Evolutionary conservation across 345 rosid genomes (phyloP), one percentile per base, ranked within the genome.

Genomic region (Hibiscus syriacus): DNA sequence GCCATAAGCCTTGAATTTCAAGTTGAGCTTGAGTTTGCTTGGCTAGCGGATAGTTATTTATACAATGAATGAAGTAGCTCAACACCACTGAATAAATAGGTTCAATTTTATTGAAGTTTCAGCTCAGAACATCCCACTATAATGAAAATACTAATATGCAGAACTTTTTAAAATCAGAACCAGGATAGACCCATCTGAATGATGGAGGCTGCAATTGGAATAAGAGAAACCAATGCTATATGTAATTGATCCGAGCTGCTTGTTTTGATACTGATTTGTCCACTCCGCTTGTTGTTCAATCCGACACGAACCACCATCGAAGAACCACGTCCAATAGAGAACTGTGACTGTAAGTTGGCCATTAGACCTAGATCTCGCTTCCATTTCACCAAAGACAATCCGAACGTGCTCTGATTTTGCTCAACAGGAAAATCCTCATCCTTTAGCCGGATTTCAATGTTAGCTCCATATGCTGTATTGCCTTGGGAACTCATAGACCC

Each of bases 161-260:
- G 70, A 66, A 23, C 32, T 30, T 64, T 67, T 50, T 20, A 46
- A 55, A 46, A n/a, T 17, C 54, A 29, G 64, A 25, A 14, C 68
- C 72, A 22, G 73, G 41, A 48, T 12, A 76, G 50, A 79, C 20
- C 14, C n/a, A 45, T 73, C 72, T 71, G 59, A 10, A 73, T 56
- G 41, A 77, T 29, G 52, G 79, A 77, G 23, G 67, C 27, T 3
- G 71, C 75, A 17, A 81, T 52, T 7, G 87, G 87, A 54, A 81
- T 36, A 49, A 79, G 26, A 27, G 76, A 72, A 16, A 75, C 10
- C 23, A 80, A 72, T 5, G 75, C 80, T 25, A 76, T 32, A 36
- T 78, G 82, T 5, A 76, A 71, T 32, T 74, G 73, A 6, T 84
- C 78, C 1, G 81, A 76, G 74, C 82, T 78, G 80, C 76, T 81